Base-by-base conservation (phyloP, 495 filamentous ascomycete species). In the Penicillium paradoxum region DNA sequence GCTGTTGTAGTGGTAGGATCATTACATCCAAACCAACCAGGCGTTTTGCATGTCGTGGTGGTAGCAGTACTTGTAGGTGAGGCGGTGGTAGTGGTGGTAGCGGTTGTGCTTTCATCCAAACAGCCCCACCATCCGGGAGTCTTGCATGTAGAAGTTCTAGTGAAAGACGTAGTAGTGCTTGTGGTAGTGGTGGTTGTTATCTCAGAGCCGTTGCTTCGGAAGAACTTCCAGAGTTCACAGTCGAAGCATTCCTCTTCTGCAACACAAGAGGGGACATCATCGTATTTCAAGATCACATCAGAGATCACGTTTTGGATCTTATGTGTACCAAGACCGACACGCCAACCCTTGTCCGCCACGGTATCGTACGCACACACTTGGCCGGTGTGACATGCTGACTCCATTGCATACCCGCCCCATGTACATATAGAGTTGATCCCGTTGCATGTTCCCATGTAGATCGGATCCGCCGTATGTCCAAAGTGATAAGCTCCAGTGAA, bases 381-480 rank as follows among this genome's bases (percentile, higher is more conserved):
- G 18, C 93, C 93, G 0, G 89, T 88, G 56, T 98, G 93, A 58
- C 93, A 98, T 30, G 85, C 79, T 15, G 89, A 86, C 67, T 98
- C 91, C 76, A 98, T 75, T 6, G 95, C 90, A 66, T 97, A 98
- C 6, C 93, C 93, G n/a, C 81, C 91, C 60, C 93, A 85, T 15
- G 90, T 91, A 65, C 93, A 98, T 6, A 80, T 79, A 11, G 91
- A 89, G 22, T 87, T 90, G 14, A 89, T 88, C 30, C 87, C 88
- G 65, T 95, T 96, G 69, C 93, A 98, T 9, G 86, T 87, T 25
- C 93, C 93, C 79, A 97, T 90, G 64, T 85, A 98, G 6, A 98
- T 80, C 0, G 93, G 93, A 70, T 98, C 93, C 7, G 95, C 93
- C 5, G 89, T 97, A 64, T 97, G 89, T 6, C 93, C 93, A 63